phyloP scores from a whole-genome alignment of 2,329 filamentous ascomycete species.

The Colletotrichum musicola region DNA sequence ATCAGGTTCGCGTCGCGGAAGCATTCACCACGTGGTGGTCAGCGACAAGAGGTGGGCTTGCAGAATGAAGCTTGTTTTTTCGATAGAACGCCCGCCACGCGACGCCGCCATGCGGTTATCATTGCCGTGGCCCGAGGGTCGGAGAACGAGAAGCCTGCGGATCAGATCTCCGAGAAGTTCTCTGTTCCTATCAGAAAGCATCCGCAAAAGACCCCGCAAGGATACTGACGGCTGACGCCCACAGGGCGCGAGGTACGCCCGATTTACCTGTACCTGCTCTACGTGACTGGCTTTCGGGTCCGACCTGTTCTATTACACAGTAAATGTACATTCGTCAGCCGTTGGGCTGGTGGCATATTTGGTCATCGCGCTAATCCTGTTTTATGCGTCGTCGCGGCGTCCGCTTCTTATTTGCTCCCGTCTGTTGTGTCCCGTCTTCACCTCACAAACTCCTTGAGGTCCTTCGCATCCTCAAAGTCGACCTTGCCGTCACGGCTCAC shows the following conservation, averaged over 20 bases:
- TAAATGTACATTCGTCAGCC: conserved; percentile 34
- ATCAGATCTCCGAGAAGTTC: conserved; percentile 4
- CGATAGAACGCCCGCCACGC: neutral
- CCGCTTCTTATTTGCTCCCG: neutral
- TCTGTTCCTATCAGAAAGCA: neutral
- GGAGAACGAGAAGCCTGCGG: neutral
- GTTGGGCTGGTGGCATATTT: conserved; percentile 3
- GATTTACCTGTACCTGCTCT: neutral
- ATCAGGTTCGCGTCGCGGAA: neutral
- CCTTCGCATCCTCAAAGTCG: conserved; percentile 71
- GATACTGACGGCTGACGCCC: neutral
- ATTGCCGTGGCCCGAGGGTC: neutral
- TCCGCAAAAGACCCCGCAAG: neutral
- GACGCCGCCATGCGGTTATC: neutral
- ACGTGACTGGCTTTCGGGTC: neutral
- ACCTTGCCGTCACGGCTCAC: conserved; percentile 74
- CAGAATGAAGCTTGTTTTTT: conserved; percentile 15
- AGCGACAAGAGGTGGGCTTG: neutral
- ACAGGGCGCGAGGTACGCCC: neutral
- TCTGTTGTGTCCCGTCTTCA: conserved; percentile 40
- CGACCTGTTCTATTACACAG: conserved; percentile 37
- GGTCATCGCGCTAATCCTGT: conserved; percentile 1
- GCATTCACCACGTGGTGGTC: conserved; percentile 19
- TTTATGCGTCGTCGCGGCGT: neutral
- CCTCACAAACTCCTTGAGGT: conserved; percentile 67